Base-by-base conservation (phyloP, 768 basidiomycete species). In the Kwoniella mangroviensis region DNA sequence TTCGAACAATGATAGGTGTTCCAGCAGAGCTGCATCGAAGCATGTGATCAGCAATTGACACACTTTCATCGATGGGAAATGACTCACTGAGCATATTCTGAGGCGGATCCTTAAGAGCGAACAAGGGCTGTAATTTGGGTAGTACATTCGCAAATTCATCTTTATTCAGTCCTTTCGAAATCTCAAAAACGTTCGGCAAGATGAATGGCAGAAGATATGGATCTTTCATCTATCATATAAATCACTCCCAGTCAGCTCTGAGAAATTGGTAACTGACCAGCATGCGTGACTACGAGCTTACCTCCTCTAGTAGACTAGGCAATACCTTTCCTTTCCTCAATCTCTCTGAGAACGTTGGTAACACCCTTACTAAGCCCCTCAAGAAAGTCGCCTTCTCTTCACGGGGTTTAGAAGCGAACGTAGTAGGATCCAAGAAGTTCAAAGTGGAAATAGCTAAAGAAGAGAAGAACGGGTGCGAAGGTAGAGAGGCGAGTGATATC, bases 331-430 rank as follows among this genome's bases (percentile, higher is more conserved):
- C 88, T 65, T 87, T 90, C 62, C 90, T 87, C 65, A 98, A 85
- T 17, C 94, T 91, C 75, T 94, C 93, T 10, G 92, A 91, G 83
- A 99, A 98, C 56, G 87, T 89, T 65, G 89, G 89, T 45, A 98
- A 84, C 7, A 98, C 94, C 60, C 87, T 79, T 1, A 90, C 87
- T 21, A 98, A 84, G 0, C 96, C 95, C 81, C 93, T 93, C 89
- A 98, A 91, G 82, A 98, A 98, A 0, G 92, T 92, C 28, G 97
- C 90, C 81, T 98, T 98, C 80, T 98, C 97, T 84, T 98, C 96
- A 66, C 91, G 85, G 2, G 94, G 90, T 83, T 98, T 97, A 0
- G 93, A 89, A 0, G 94, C 92, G 81, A 98, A 99, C 68, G 91
- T 96, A 4, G 95, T 92, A 15, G 96, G 90, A 78, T 98, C 96